Conservation (phyloP, 805 yeast genomes). For the Kuraishia floccosa region DNA sequence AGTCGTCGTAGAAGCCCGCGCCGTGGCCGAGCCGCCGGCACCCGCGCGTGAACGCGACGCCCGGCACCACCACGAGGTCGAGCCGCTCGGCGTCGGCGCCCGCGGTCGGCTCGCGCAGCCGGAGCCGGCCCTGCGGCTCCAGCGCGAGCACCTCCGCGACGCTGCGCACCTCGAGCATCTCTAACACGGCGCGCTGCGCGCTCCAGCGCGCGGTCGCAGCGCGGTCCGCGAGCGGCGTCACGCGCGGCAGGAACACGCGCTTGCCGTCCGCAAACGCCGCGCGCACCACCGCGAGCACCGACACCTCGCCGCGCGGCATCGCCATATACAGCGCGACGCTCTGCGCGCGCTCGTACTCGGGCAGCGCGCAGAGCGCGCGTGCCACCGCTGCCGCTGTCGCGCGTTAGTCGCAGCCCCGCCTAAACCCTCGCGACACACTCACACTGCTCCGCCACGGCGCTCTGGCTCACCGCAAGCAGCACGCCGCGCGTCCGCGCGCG, state of each 20-base stretch:
- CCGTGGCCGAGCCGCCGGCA: conserved; percentile 76
- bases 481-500: conserved; percentile 3
- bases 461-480: conserved; percentile 1
- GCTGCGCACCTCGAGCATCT: conserved; percentile 40
- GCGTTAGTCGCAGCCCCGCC: not conserved
- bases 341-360: conserved; percentile 29
- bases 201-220: conserved; percentile 11
- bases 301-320: conserved; percentile 64
- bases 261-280: conserved; percentile 38
- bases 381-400: conserved; percentile 7
- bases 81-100: conserved; percentile 23
- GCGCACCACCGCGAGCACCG: conserved; percentile 43
- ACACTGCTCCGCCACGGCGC: conserved; percentile 4
- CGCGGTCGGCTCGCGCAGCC: conserved; percentile 52
- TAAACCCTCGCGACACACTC: not conserved
- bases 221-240: conserved; percentile 17
- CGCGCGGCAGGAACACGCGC: conserved; percentile 45
- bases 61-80: conserved; percentile 76
- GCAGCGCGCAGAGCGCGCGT: conserved; percentile 10
- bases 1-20: conserved; percentile 85
- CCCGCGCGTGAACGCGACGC: conserved; percentile 57
- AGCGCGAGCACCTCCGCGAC: conserved; percentile 31
- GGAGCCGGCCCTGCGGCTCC: conserved; percentile 57
- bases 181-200: conserved; percentile 31
- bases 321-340: conserved; percentile 62